Evolutionary conservation across 495 filamentous ascomycete species (phyloP), one percentile per base, ranked within the genome.

Genomic region (Penicillium bovifimosum): DNA sequence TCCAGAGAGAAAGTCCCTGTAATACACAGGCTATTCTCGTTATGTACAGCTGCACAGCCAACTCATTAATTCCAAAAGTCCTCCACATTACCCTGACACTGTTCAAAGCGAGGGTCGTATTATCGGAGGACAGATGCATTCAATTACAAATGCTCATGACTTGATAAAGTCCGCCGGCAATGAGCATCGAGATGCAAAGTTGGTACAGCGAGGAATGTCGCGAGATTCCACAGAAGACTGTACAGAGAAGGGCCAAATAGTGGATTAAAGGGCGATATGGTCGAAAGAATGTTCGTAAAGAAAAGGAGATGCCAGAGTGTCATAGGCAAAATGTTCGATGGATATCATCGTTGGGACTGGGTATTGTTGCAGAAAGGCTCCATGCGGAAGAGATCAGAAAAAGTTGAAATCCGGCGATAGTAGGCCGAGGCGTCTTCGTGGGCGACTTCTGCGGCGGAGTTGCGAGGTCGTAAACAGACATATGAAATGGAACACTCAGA

Each of bases 11-110:
- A 57, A 53, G n/a, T 46, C 29, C 53, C 56, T 53, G 47, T 47
- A 53, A 56, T 41, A 52, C 48, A 47, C 43, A 44, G 31, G 13
- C 27, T 27, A 47, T 42, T 50, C 47, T 53, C 49, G 52, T 34
- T 72, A 72, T 74, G 69, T 72, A 74, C 69, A 71, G 66, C 62
- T 65, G 71, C 64, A 66, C 53, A 46, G 62, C 51, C 62, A 58
- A 58, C 41, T 58, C 58, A 58, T 56, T 36, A 46, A 14, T 39
- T 55, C 50, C 50, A 42, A 24, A 45, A 24, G 36, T 34, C 35
- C 33, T 39, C 44, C 50, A 28, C 52, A 52, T 47, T 31, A 46
- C 20, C 38, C 38, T 47, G 34, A 31, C 33, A 52, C 54, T n/a
- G 31, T 47, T 45, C 54, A 41, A 32, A 46, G 41, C 47, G 51